These are phyloP conservation scores for Pseudogymnoascus sp. DNA, from an alignment of 2,329 filamentous ascomycete genomes.

Conservation along the genomic window DNA sequence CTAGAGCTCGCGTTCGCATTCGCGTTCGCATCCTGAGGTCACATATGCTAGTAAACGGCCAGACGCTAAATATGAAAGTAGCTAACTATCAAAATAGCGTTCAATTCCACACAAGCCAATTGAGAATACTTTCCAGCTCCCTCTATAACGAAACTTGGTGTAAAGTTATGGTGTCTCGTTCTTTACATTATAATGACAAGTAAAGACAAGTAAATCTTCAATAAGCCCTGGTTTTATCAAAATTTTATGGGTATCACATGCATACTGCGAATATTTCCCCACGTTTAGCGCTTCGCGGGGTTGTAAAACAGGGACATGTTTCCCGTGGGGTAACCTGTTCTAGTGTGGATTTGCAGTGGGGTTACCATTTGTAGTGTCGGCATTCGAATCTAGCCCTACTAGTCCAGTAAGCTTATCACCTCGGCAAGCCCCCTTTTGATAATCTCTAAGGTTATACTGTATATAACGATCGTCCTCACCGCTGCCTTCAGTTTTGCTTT, in stretches of 20 bases:
- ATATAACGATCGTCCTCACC: neutral
- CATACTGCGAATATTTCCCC: neutral
- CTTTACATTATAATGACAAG: neutral
- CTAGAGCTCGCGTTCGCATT: neutral
- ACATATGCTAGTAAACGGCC: neutral
- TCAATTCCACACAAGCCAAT: neutral
- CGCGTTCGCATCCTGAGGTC: neutral
- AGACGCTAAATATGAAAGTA: neutral
- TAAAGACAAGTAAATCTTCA: neutral
- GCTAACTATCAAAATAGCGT: neutral
- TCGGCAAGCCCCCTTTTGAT: neutral
- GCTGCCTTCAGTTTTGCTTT: neutral
- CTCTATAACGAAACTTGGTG: neutral
- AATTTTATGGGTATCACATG: neutral
- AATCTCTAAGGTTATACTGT: too few species aligned
- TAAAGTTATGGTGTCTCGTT: neutral
- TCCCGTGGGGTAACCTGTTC: neutral
- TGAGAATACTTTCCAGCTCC: neutral
- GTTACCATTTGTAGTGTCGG: neutral
- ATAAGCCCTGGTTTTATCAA: neutral
- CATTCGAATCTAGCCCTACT: neutral
- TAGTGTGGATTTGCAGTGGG: neutral
- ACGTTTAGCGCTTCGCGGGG: neutral
- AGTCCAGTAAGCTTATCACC: neutral
- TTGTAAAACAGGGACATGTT: neutral